phyloP scores from a whole-genome alignment of 176 grass and related monocot genomes.

The Phragmites australis region DNA sequence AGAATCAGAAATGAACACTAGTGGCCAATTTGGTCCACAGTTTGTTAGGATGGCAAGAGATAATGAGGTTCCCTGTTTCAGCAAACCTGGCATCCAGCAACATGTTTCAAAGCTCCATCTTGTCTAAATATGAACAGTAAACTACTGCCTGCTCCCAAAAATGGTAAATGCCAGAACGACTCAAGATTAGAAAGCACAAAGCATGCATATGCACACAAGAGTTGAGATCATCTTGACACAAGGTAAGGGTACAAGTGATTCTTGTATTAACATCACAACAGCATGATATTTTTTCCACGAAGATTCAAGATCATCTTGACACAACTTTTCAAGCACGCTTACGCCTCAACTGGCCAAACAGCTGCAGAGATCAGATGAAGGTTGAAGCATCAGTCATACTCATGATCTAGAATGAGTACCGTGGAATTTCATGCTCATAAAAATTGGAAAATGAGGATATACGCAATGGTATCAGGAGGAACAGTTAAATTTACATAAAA shows the following conservation, averaged over 20 bases:
- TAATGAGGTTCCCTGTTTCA: background rate
- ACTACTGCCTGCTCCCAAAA: slow-evolving; percentile 26
- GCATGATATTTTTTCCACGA: slow-evolving; percentile 23
- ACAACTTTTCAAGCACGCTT: slow-evolving; percentile 44
- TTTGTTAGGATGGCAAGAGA: background rate
- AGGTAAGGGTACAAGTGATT: slow-evolving; percentile 18
- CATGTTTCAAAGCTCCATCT: slow-evolving; percentile 1
- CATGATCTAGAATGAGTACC: slow-evolving; percentile 16
- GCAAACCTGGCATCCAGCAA: slow-evolving; percentile 4
- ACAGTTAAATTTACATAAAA: background rate
- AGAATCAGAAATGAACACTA: slow-evolving; percentile 22
- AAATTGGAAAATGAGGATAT: background rate
- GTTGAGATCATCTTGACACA: background rate
- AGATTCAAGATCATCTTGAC: slow-evolving; percentile 1
- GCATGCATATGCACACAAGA: slow-evolving; percentile 30
- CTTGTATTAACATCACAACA: slow-evolving; percentile 34
- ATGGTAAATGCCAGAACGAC: background rate
- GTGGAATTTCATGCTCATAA: background rate
- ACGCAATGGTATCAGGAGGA: background rate
- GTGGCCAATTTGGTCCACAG: background rate
- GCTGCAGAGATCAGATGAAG: slow-evolving; percentile 42
- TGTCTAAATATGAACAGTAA: slow-evolving; percentile 33
- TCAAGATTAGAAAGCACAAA: slow-evolving; percentile 13
- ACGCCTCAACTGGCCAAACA: slow-evolving; percentile 59
- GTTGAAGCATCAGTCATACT: slow-evolving; percentile 34